Evolutionary conservation across 495 filamentous ascomycete genomes (phyloP), one percentile per base, ranked within the genome.

Genomic region (Neurospora sp.): DNA sequence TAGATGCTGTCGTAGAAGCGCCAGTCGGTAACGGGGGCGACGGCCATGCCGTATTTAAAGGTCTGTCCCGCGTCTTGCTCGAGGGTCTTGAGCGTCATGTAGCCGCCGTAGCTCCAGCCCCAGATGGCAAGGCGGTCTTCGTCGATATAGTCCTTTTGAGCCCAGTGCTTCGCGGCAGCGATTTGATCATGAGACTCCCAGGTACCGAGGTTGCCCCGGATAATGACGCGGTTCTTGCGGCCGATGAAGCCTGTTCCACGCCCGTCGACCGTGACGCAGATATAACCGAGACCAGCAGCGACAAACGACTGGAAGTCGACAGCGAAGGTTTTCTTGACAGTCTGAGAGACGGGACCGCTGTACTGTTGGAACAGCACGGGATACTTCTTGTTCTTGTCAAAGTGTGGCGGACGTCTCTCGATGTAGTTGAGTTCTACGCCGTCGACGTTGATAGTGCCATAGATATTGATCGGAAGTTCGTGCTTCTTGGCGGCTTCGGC

Each of bases 71-170:
- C 96, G 81, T 99, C 96, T 74, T 89, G 86, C 83, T 99, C 96
- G 3, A 99, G 87, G 5, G 93, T 94, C 84, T 99, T 99, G 71
- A 99, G 84, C n/a, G 96, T 93, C 89, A 93, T 94, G 85, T 97
- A 99, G 21, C 96, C 96, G 40, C 96, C 96, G 78, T 94, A 99
- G 74, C 92, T 96, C 96, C 96, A 99, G 42, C 96, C 96, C 96
- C 96, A 99, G 77, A 99, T 97, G 1, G 94, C 95, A 73, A 99
- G 89, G 39, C 91, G 86, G 11, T 88, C 83, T 73, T 87, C 86
- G 81, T 98, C 96, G 6, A 97, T 91, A 80, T 98, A 98, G 37
- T 86, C 79, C 84, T 96, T 97, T 48, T 82, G 79, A 0, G 90
- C 90, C 92, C 93, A 98, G 71, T 92, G 89, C 84, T 95, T 93